Evolutionary conservation across 225 moss, liverwort and hornwort species (phyloP).

Genomic region (Rhytidiadelphus loreus): DNA sequence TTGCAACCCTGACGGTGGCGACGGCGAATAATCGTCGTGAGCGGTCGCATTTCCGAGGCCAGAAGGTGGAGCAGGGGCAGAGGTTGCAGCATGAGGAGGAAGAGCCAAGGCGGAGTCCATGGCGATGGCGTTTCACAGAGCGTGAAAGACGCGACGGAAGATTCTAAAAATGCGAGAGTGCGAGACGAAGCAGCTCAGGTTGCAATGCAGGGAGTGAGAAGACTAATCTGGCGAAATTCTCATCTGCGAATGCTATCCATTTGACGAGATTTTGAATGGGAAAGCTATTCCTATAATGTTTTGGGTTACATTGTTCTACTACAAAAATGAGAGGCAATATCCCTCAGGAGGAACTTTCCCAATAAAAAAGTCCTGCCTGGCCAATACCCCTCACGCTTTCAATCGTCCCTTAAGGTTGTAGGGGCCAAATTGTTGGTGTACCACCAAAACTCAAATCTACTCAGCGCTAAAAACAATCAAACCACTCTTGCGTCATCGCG

Average conservation of each 20-base stretch:
- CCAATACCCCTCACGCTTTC: not conserved
- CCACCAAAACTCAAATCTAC: not conserved
- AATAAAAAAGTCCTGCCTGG: not conserved
- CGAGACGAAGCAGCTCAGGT: not conserved
- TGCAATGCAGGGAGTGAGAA: not conserved
- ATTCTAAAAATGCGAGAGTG: not conserved
- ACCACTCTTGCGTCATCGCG: not conserved
- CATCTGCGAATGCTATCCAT: not conserved
- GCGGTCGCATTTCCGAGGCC: not conserved
- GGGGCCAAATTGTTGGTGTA: not conserved
- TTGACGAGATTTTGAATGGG: no score
- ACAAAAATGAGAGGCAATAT: not conserved
- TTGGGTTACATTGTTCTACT: not conserved
- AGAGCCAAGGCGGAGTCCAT: not conserved
- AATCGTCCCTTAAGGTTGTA: not conserved
- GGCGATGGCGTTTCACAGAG: not conserved
- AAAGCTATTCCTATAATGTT: not conserved
- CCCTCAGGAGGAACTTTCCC: not conserved
- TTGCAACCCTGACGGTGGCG: not conserved
- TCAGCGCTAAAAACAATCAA: not conserved
- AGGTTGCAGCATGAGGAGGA: not conserved
- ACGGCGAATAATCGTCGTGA: not conserved
- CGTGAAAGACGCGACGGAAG: not conserved
- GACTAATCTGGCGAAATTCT: not conserved
- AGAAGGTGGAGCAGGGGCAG: not conserved